Evolutionary conservation across 805 yeast species (phyloP), one percentile per base, ranked within the genome.

Genomic region (Saturnispora quitensis): DNA sequence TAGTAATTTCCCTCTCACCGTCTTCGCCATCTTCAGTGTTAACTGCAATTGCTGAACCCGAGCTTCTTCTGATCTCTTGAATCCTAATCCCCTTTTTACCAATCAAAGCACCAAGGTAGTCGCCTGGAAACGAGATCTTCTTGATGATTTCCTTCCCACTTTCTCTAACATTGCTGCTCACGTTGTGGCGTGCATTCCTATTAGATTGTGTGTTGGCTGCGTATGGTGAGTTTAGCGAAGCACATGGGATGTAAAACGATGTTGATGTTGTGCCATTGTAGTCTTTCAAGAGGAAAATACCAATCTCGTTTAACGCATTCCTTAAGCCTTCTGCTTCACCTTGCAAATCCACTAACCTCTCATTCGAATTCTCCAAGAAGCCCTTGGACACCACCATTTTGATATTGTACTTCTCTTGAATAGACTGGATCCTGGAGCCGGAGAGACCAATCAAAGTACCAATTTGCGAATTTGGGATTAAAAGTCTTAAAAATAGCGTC

Each of bases 321-420:
- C 78, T 74, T 57, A 89, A 76, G 50, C 81, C 72, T 43, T 75
- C 78, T 1, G 86, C 84, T 6, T 79, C 69, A 49, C 96, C 97
- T 68, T 88, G 96, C 53, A 89, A 73, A 66, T 89, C 97, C 40
- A 89, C 89, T 50, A 89, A 73, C 63, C 96, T 78, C 66, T 89
- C 97, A 47, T 87, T 84, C 7, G 93, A 84, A 58, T 83, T 83
- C 9, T 86, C 86, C 53, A 89, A 75, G 63, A 81, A 84, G 50
- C 87, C 89, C 63, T 88, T 89, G 35, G 95, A 84, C 10, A 95
- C 96, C 51, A 87, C 89, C 78, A 89, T 85, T 63, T 85, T 83
- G 49, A 89, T 88, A 51, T 76, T 72, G 65, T 73, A 82, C 33
- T 69, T 70, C 54, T 81, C 83, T 69, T 86, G 93, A 54, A 89